Conservation (phyloP, 768 basidiomycete species). For the Phlebiopsis gigantea region DNA sequence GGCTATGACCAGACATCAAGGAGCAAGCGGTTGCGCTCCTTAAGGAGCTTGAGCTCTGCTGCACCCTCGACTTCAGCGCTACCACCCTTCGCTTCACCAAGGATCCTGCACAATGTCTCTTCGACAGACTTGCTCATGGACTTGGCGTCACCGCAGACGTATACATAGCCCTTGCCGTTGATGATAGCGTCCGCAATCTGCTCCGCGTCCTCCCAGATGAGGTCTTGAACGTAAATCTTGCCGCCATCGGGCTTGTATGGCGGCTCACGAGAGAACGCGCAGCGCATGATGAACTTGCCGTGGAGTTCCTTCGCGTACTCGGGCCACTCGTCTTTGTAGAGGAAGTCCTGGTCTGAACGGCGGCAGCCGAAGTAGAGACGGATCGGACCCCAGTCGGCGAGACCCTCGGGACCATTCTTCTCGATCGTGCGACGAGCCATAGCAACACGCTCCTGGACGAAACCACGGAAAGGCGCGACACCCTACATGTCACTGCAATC, state of each 20-base stretch:
- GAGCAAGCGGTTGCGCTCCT: slow-evolving; percentile 86
- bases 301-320: slow-evolving; percentile 79
- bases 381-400: slow-evolving; percentile 94
- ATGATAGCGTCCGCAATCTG: slow-evolving; percentile 84
- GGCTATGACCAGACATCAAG: slow-evolving; percentile 84
- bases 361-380: slow-evolving; percentile 97
- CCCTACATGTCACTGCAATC: slow-evolving; percentile 50
- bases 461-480: slow-evolving; percentile 98
- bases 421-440: slow-evolving; percentile 91
- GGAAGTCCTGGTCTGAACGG: slow-evolving; percentile 79
- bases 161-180: slow-evolving; percentile 94
- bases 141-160: slow-evolving; percentile 96
- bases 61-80: slow-evolving; percentile 80
- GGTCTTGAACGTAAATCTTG: slow-evolving; percentile 99
- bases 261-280: slow-evolving; percentile 85
- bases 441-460: slow-evolving; percentile 96
- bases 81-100: slow-evolving; percentile 94
- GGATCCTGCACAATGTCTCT: slow-evolving; percentile 73
- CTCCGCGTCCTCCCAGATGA: slow-evolving; percentile 83
- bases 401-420: slow-evolving; percentile 91
- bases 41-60: slow-evolving; percentile 90
- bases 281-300: slow-evolving; percentile 86
- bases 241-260: slow-evolving; percentile 84
- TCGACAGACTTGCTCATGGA: slow-evolving; percentile 96
- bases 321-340: slow-evolving; percentile 96